Conservation (phyloP, 768 basidiomycete genomes). For the Russula sp. region DNA sequence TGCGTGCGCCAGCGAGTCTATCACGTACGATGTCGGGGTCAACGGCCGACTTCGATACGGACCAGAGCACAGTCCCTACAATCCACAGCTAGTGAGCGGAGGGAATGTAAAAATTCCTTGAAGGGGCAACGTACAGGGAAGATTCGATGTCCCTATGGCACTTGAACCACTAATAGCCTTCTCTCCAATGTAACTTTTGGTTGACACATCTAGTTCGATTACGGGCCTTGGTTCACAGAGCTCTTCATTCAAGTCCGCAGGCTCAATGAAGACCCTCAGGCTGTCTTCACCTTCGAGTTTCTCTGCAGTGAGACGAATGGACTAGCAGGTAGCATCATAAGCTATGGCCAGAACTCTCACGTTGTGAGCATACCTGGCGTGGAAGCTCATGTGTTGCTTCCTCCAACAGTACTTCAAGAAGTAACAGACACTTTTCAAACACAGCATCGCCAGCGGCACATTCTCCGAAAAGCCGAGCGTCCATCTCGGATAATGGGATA, state of each 20-base stretch:
- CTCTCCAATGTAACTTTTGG: slow-evolving; percentile 39
- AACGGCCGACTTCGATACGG: slow-evolving; percentile 36
- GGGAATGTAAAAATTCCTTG: background rate
- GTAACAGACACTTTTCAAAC: slow-evolving; percentile 63
- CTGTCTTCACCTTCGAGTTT: slow-evolving; percentile 36
- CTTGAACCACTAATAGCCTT: slow-evolving; percentile 30
- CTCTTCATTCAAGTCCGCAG: slow-evolving; percentile 40
- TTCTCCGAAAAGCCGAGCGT: slow-evolving; percentile 64
- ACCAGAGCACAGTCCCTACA: slow-evolving; percentile 59
- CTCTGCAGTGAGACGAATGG: slow-evolving; percentile 55
- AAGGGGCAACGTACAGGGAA: slow-evolving; percentile 27
- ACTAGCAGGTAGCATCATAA: slow-evolving; percentile 30
- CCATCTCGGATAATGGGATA: slow-evolving; percentile 81
- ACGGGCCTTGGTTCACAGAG: slow-evolving; percentile 34
- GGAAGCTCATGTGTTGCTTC: slow-evolving; percentile 58
- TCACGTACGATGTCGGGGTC: slow-evolving; percentile 31
- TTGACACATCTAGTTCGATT: slow-evolving; percentile 48
- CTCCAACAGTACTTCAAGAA: slow-evolving; percentile 62
- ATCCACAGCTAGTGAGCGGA: background rate
- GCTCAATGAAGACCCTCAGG: slow-evolving; percentile 64
- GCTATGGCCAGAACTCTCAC: background rate
- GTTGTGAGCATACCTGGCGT: slow-evolving; percentile 42
- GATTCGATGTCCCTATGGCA: slow-evolving; percentile 30
- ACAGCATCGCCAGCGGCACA: slow-evolving; percentile 57
- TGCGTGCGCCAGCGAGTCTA: slow-evolving; percentile 30